Evolutionary conservation across 805 yeast species (phyloP).

Genomic region (Schizosaccharomyces osmophilus): DNA sequence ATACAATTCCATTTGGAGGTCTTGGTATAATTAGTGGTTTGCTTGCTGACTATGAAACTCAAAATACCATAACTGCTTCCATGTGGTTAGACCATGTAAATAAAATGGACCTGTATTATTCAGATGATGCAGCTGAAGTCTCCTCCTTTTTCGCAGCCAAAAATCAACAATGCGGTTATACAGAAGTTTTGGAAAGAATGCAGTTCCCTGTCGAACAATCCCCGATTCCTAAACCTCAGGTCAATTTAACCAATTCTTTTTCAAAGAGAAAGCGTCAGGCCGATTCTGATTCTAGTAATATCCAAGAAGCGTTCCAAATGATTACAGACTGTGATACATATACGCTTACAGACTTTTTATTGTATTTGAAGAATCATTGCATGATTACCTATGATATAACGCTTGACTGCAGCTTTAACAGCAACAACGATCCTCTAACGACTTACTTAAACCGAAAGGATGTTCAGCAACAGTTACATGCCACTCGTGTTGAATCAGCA

Average conservation of each 20-base stretch:
- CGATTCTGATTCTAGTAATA: not conserved
- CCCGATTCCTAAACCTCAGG: not conserved
- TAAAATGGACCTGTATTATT: not conserved
- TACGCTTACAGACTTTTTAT: not conserved
- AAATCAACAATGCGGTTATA: not conserved
- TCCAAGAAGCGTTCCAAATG: not conserved
- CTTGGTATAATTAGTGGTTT: slow-evolving; percentile 31
- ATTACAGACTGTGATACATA: not conserved
- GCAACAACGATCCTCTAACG: slow-evolving; percentile 24
- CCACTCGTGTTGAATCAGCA: slow-evolving; percentile 19
- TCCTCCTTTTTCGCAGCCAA: not conserved
- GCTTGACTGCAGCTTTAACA: slow-evolving; percentile 35
- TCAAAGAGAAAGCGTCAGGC: not conserved
- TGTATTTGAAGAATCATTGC: slow-evolving; percentile 22
- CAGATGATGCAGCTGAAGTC: not conserved
- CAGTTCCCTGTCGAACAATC: not conserved
- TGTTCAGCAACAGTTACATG: slow-evolving; percentile 51
- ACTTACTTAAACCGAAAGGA: slow-evolving; percentile 40
- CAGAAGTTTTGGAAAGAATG: not conserved
- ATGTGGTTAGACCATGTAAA: slow-evolving; percentile 17
- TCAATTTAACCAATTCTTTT: not conserved
- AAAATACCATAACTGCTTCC: slow-evolving; percentile 70
- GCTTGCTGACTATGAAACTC: slow-evolving; percentile 79
- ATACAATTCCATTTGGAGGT: slow-evolving; percentile 48
- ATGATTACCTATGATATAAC: slow-evolving; percentile 74